Base-by-base conservation (phyloP, 768 basidiomycete species). In the Coprinopsis strossmayeri region DNA sequence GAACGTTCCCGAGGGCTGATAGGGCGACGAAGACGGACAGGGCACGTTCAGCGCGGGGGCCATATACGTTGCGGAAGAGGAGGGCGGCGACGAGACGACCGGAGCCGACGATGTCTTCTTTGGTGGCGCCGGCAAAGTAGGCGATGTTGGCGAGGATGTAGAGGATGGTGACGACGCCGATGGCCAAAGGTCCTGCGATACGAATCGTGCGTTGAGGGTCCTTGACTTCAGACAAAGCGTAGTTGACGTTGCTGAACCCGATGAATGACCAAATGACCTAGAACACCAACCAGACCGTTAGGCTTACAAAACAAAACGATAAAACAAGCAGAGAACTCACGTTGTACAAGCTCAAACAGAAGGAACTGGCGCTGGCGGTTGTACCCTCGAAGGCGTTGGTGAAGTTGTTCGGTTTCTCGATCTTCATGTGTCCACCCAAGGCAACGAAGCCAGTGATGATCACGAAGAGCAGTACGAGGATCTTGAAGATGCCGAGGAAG, bases 201-300 rank as follows among this genome's bases (percentile, higher is more conserved):
- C 74, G 75, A 55, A 89, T 67, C 0, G 83, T 86, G 20, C 75
- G 71, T 4, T 75, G 64, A 0, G 85, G 86, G 51, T 86, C 69
- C 41, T 72, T 72, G 10, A 84, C 70, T 50, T 87, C 84, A 1
- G 76, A 74, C 11, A 86, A 67, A 0, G 78, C 80, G 54, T 85
- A 86, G 58, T 86, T 85, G 25, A 77, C 80, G 53, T 82, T 84
- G 27, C 73, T 77, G 60, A 79, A 87, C 0, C 85, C 84, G 27
- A 72, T 68, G 57, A 73, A 84, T 1, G 70, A 69, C 66, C 67
- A 66, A 30, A 69, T 51, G 63, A 77, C 78, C 76, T 79, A 48
- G 26, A 23, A 13, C 10, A 17, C n/a, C n/a, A n/a, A n/a, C n/a
- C n/a, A n/a, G n/a, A n/a, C n/a, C n/a, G n/a, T n/a, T 28, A 13